These are phyloP conservation scores for Fistulinella cinereoalba DNA, from an alignment of 1,284 basidiomycete species.

Conservation along the genomic window DNA sequence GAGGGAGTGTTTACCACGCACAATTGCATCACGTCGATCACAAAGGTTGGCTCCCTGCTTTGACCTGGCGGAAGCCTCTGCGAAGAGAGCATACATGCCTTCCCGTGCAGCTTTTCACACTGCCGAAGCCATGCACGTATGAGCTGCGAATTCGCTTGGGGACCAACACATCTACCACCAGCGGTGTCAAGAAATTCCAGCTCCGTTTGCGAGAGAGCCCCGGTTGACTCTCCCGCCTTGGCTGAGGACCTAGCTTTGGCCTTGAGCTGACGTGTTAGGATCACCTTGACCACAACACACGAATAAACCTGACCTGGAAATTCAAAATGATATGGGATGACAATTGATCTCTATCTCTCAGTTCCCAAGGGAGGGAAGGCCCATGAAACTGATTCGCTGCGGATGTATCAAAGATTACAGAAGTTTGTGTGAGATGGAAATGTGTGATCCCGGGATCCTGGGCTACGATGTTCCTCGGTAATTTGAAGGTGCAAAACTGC, in stretches of 20 bases:
- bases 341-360: background rate
- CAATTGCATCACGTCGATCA: constrained; percentile 16
- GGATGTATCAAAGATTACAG: constrained; percentile 8
- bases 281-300: background rate
- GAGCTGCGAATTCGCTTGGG: constrained; percentile 6
- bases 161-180: constrained; percentile 14
- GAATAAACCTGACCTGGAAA: constrained; percentile 12
- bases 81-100: constrained; percentile 3
- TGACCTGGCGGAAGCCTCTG: background rate
- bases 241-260: background rate
- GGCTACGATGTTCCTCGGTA: constrained; percentile 5
- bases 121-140: constrained; percentile 17
- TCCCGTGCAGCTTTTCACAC: constrained; percentile 15
- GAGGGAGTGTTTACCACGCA: constrained; percentile 16
- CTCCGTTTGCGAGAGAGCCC: background rate
- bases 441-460: constrained; percentile 13
- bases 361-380: constrained; percentile 14
- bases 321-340: constrained; percentile 1
- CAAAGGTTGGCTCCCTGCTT: constrained; percentile 2
- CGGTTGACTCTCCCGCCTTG: background rate
- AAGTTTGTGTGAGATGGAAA: constrained; percentile 15
- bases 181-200: constrained; percentile 8
- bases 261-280: constrained; percentile 9
- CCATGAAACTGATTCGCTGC: background rate
- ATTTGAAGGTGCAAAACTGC: constrained; percentile 9